Evolutionary conservation across 176 grass and related monocot species (phyloP).

Genomic region (Cocos nucifera): DNA sequence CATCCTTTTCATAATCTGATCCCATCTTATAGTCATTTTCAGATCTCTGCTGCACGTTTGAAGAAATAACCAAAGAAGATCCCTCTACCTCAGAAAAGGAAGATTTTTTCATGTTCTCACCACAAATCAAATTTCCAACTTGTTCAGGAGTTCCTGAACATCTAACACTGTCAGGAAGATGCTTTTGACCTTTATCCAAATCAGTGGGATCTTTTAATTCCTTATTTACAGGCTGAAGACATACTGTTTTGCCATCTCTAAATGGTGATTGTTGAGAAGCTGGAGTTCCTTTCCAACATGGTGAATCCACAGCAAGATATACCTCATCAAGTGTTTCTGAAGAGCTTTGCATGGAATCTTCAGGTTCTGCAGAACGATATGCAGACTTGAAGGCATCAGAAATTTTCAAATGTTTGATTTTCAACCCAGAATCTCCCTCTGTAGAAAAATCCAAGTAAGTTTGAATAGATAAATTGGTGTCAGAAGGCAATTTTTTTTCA

Average conservation of each 20-base stretch:
- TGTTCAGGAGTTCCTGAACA: not conserved
- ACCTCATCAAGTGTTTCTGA: constrained; percentile 13
- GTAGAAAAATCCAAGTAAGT: not conserved
- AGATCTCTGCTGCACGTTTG: not conserved
- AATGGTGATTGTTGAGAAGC: constrained; percentile 3
- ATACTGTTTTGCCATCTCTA: not conserved
- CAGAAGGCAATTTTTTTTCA: not conserved
- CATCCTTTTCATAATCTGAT: not conserved
- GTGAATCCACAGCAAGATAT: constrained; percentile 14
- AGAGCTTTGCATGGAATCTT: constrained; percentile 4
- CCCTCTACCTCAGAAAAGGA: not conserved
- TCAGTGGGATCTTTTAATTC: not conserved
- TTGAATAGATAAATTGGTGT: not conserved
- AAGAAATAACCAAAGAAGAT: not conserved
- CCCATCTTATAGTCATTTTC: not conserved
- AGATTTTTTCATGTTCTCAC: not conserved
- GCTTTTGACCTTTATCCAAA: not conserved
- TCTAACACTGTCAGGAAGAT: constrained; percentile 2
- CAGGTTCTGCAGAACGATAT: constrained; percentile 1
- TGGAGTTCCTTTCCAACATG: constrained; percentile 25
- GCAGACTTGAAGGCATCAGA: constrained; percentile 3
- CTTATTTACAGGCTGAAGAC: too few relatives aligned
- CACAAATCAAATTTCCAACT: constrained; percentile 1
- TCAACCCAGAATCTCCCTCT: constrained; percentile 6
- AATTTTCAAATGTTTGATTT: not conserved